Percentiles rank a stretch among this genome's conserved stretches.
Evolutionary conservation across 2,329 filamentous ascomycete species (phyloP).

Genomic region (Bipolaris victoriae): DNA sequence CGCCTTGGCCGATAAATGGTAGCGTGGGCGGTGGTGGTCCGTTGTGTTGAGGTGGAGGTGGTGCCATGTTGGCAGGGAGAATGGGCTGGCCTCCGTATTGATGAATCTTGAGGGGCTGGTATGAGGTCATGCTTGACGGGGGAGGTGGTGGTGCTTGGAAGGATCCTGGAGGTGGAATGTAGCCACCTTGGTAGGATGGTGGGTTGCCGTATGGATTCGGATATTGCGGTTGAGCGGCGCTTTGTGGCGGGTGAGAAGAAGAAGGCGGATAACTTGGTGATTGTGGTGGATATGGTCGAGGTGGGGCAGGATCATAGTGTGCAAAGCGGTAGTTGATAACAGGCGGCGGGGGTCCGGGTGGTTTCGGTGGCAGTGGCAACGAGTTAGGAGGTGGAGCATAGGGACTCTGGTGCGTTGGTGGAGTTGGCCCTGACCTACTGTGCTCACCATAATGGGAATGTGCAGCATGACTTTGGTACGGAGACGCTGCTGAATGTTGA

Average conservation of each 20-base stretch:
- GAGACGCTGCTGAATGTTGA: constrained; percentile 29
- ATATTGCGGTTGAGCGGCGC: constrained; percentile 57
- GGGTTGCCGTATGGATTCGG: constrained; percentile 26
- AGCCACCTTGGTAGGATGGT: constrained; percentile 36
- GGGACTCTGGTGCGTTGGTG: constrained; percentile 40
- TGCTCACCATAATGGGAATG: constrained; percentile 35
- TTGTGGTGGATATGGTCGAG: constrained; percentile 32
- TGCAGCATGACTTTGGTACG: constrained; percentile 33
- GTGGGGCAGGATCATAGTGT: constrained; percentile 44
- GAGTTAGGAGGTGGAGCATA: constrained; percentile 35
- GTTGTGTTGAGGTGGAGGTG: constrained; percentile 22
- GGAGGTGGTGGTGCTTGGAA: constrained; percentile 45
- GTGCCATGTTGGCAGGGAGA: constrained; percentile 47
- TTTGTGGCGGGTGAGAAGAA: constrained; percentile 28
- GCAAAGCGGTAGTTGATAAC: constrained; percentile 45
- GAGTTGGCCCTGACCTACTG: constrained; percentile 24
- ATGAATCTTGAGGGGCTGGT: constrained; percentile 45
- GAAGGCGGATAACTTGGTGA: constrained; percentile 29
- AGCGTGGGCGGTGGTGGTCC: constrained; percentile 8
- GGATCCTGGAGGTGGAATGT: constrained; percentile 41
- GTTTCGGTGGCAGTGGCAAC: constrained; percentile 37
- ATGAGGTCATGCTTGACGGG: constrained; percentile 27
- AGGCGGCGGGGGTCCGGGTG: constrained; percentile 37
- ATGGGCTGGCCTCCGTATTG: constrained; percentile 51
- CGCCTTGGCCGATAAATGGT: neutral